Evolutionary conservation across 2,329 filamentous ascomycete species (phyloP).

Genomic region (Calonectria henricotiae): DNA sequence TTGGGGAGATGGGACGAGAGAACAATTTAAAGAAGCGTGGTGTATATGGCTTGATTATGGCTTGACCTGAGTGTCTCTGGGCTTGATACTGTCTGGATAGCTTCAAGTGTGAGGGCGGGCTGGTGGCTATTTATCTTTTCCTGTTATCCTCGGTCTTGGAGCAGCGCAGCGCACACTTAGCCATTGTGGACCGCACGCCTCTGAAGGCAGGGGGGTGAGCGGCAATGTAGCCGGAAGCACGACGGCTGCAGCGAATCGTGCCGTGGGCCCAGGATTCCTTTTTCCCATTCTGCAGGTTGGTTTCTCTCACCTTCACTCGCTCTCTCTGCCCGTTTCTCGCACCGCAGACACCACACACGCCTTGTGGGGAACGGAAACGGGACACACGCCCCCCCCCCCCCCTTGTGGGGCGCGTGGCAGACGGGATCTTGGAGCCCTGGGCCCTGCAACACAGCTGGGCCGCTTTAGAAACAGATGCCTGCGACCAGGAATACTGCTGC

Average conservation of each 20-base stretch:
- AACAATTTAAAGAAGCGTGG: not conserved
- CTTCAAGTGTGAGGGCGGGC: conserved; percentile 30
- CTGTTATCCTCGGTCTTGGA: conserved; percentile 30
- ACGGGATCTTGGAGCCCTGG: conserved; percentile 30
- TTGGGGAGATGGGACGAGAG: not conserved
- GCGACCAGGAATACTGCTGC: conserved; percentile 31
- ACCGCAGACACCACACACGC: conserved; percentile 16
- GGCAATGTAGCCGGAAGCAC: conserved; percentile 1
- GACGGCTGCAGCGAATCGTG: conserved; percentile 2
- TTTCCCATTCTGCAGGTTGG: conserved; percentile 8
- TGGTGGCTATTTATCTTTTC: conserved; percentile 50
- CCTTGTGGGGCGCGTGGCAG: conserved; percentile 16
- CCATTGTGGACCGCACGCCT: conserved; percentile 26
- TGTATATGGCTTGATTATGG: not conserved
- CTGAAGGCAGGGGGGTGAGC: not conserved
- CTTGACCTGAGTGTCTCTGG: conserved; percentile 1
- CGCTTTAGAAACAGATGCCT: conserved; percentile 12
- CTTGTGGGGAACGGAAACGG: conserved; percentile 32
- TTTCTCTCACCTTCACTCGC: not conserved
- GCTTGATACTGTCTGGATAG: conserved; percentile 4
- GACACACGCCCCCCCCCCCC: not conserved
- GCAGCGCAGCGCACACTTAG: conserved; percentile 28
- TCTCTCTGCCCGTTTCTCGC: conserved; percentile 5
- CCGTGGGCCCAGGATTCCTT: conserved; percentile 26
- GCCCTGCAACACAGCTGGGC: conserved; percentile 24